Conservation (phyloP, 2,329 filamentous ascomycete species). For the Hymenoscyphus scutula region DNA sequence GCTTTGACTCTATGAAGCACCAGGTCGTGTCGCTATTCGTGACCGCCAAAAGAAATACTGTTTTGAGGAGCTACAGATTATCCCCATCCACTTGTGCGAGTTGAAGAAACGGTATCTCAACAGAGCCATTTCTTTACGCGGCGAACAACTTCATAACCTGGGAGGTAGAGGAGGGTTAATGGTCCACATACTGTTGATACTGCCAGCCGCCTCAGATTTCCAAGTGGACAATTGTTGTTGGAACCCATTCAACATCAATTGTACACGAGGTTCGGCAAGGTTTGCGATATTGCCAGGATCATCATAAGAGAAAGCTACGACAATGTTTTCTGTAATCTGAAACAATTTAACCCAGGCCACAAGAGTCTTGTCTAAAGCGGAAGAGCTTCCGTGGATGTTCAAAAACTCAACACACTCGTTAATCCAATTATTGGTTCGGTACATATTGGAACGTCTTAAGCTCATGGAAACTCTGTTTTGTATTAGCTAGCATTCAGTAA, state of each 20-base stretch:
- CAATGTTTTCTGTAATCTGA: conserved; percentile 52
- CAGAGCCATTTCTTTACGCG: no score
- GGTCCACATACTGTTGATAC: conserved; percentile 19
- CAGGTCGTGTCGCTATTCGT: no score
- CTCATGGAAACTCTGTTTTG: conserved; percentile 39
- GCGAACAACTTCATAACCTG: no score
- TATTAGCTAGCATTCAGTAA: conserved; percentile 13
- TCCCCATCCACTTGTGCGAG: no score
- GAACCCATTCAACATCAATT: conserved; percentile 50
- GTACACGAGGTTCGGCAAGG: conserved; percentile 51
- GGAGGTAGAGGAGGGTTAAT: neutral
- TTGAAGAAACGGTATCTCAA: no score
- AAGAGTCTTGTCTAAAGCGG: conserved; percentile 37
- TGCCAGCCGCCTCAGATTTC: conserved; percentile 38
- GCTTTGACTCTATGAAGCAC: no score
- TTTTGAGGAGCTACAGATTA: no score
- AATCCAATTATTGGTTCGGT: conserved; percentile 41
- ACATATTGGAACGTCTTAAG: conserved; percentile 42
- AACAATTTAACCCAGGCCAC: conserved; percentile 40
- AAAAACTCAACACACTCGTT: conserved; percentile 41
- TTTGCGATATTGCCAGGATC: conserved; percentile 38
- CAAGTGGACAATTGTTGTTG: conserved; percentile 48
- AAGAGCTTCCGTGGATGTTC: conserved; percentile 35
- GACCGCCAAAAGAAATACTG: no score
- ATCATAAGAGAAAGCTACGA: conserved; percentile 49